Conservation (phyloP, 257 asterid species). For the Solanum bukasovii region DNA sequence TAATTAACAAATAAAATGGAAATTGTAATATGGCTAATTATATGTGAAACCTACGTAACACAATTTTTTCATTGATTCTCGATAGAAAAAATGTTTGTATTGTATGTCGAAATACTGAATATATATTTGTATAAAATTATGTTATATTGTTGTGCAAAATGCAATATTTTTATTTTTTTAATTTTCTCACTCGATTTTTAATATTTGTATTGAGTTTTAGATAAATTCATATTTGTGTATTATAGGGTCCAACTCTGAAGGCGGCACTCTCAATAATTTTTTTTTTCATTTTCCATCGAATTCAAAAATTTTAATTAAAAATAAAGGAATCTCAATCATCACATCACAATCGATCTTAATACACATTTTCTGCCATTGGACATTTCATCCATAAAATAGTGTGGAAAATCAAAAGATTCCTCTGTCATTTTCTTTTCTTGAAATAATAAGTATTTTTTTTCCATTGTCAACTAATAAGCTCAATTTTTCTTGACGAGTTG, state of each 20-base stretch:
- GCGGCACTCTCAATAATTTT: fast-evolving
- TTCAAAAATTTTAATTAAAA: fast-evolving
- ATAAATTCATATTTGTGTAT: no score
- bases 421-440: not conserved
- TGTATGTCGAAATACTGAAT: no score
- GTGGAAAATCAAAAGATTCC: not conserved
- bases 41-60: no score
- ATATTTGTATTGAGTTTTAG: not conserved
- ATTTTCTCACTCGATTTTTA: not conserved
- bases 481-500: not conserved
- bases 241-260: no score
- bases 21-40: no score
- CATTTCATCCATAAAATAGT: not conserved
- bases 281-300: not conserved
- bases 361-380: no score
- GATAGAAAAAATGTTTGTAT: no score
- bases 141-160: no score
- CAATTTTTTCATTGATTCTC: no score
- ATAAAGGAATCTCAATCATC: fast-evolving
- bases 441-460: not conserved
- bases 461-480: not conserved
- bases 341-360: not conserved
- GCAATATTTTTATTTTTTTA: no score
- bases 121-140: no score
- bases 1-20: not conserved